Evolutionary conservation across 1,284 basidiomycete genomes (phyloP), one percentile per base, ranked within the genome.

Genomic region (Ganoderma multipileum): DNA sequence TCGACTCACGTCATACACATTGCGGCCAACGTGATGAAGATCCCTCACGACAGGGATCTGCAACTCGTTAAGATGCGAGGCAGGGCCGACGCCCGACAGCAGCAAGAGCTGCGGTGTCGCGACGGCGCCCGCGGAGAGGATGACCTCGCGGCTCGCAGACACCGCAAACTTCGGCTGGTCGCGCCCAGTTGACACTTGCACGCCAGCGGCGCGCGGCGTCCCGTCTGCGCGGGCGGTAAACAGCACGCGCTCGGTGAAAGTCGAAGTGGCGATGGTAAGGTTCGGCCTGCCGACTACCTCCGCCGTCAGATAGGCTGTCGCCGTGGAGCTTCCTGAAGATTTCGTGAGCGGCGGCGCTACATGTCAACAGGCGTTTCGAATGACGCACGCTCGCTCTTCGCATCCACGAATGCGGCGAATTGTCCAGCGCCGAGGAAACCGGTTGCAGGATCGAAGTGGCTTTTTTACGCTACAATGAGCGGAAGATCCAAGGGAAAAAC

Each of bases 1-100:
- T 42, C 41, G 1, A 41, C 81, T 68, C 61, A 84, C 82, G 67
- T 83, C 79, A n/a, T 68, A 71, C 39, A 82, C 68, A 55, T 86
- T 84, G 71, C 82, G 78, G 3, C 86, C 86, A 16, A 86, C 85
- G 62, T 79, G 79, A 1, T 81, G 79, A 9, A 83, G 75, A 64
- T 83, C 76, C 16, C 80, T 76, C 18, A 83, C 76, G 0, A 80
- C 66, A 1, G 77, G 76, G 55, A 86, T 82, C 26, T 79, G 80
- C 18, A 82, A 71, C 39, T 75, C 71, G 47, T 74, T 59, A 5
- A 88, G 74, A 1, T 83, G 76, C 9, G 71, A 65, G 36, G 78
- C 68, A 61, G 82, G 79, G 0, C 86, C 86, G 63, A 87, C 80
- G 11, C 86, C 86, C 12, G 84, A 86, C 23, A 86, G 78, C 68